Percentiles rank a stretch among this genome's conserved stretches.
Evolutionary conservation across 805 yeast species (phyloP).

Genomic region (Candida pseudoglaebosa): DNA sequence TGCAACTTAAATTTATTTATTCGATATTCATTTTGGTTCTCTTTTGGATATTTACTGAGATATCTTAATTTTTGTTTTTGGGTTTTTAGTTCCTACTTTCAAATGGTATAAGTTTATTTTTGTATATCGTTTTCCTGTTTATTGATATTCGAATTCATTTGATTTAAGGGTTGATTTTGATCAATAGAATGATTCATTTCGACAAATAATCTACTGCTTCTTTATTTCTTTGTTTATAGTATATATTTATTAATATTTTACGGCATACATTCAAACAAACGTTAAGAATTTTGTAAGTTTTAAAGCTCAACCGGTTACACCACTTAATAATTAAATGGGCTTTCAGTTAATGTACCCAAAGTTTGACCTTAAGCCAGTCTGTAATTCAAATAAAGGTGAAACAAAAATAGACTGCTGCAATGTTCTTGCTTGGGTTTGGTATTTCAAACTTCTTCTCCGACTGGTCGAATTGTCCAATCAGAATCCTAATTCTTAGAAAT

Average conservation of each 20-base stretch:
- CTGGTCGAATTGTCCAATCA: too few species aligned
- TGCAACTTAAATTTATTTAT: constrained; percentile 2
- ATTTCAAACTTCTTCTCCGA: too few species aligned
- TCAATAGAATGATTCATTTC: neutral
- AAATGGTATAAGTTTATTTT: constrained; percentile 1
- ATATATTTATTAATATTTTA: constrained; percentile 1
- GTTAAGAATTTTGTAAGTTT: too few species aligned
- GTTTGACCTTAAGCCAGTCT: too few species aligned
- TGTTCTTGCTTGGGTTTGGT: too few species aligned
- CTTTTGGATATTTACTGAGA: neutral
- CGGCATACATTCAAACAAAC: neutral
- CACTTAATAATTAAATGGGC: too few species aligned
- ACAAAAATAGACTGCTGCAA: too few species aligned
- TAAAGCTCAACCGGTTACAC: too few species aligned
- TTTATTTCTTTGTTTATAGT: constrained; percentile 3
- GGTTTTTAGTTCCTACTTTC: constrained; percentile 2
- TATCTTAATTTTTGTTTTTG: constrained; percentile 3
- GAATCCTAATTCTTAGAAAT: too few species aligned
- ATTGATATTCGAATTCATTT: neutral
- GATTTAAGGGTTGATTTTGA: neutral
- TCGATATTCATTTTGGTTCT: constrained; percentile 5
- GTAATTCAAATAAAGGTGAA: too few species aligned
- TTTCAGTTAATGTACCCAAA: too few species aligned
- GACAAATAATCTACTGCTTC: neutral
- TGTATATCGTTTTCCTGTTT: neutral